Percentiles rank a stretch among this genome's conserved stretches.
These are phyloP conservation scores for Neoboletus magnificus DNA, from an alignment of 768 basidiomycete species.

Conservation along the genomic window DNA sequence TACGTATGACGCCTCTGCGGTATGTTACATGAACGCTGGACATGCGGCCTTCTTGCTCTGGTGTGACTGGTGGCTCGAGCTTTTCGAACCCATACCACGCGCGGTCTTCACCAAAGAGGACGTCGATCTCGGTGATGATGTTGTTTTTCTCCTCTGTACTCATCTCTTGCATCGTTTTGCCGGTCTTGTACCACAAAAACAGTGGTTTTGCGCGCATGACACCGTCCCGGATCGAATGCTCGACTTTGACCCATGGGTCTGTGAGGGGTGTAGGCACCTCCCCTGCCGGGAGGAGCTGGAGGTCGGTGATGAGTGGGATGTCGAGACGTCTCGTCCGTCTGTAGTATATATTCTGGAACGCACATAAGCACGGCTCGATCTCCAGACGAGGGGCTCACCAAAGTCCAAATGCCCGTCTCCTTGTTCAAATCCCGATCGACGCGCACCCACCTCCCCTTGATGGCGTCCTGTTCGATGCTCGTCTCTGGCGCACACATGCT, in stretches of 20 bases:
- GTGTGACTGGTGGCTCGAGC: conserved; percentile 57
- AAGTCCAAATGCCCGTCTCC: conserved; percentile 55
- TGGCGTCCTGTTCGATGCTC: conserved; percentile 68
- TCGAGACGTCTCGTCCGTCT: conserved; percentile 82
- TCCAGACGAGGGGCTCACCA: conserved; percentile 42
- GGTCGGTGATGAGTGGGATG: conserved; percentile 71
- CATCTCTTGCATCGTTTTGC: conserved; percentile 63
- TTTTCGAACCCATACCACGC: conserved; percentile 88
- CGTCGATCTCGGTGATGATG: conserved; percentile 88
- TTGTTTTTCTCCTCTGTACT: conserved; percentile 51
- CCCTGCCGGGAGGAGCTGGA: conserved; percentile 59
- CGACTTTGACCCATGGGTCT: conserved; percentile 62
- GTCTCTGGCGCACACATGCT: conserved; percentile 67
- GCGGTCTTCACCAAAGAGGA: conserved; percentile 78
- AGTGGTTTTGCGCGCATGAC: conserved; percentile 52
- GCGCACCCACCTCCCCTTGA: conserved; percentile 86
- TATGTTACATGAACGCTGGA: conserved; percentile 64
- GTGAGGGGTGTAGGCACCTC: conserved; percentile 45
- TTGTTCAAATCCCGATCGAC: conserved; percentile 78
- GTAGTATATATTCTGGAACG: conserved; percentile 64
- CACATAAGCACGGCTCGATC: background rate
- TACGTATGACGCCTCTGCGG: conserved; percentile 73
- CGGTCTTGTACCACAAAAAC: conserved; percentile 76
- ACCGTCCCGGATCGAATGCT: conserved; percentile 63
- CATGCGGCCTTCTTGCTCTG: conserved; percentile 35